Percentiles rank a stretch among this genome's conserved stretches.
Evolutionary conservation across 768 basidiomycete genomes (phyloP).

Genomic region (Leccinellum luteum): DNA sequence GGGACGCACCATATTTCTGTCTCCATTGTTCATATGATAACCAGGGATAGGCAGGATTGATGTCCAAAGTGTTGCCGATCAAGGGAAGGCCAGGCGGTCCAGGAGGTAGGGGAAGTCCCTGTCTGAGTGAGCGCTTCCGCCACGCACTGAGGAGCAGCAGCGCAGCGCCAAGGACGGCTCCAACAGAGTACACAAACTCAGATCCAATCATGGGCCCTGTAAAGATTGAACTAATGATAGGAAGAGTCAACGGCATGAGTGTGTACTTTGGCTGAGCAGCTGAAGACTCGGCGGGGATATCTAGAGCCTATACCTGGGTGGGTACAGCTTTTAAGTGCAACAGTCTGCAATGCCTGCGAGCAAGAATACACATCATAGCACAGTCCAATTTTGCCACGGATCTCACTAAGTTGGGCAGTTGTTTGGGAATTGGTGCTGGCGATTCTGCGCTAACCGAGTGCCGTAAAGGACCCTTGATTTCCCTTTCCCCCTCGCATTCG

Average conservation of each 20-base stretch:
- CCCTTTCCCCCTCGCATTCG: too few species aligned
- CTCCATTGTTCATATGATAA: conserved; percentile 34
- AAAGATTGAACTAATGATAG: background rate
- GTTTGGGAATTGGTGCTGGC: too few species aligned
- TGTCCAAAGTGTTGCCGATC: conserved; percentile 21
- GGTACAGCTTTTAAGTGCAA: too few species aligned
- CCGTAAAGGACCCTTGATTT: too few species aligned
- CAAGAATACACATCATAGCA: too few species aligned
- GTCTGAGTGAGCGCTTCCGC: conserved; percentile 12
- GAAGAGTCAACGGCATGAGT: background rate
- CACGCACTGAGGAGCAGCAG: conserved; percentile 10
- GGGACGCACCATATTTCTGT: conserved; percentile 27
- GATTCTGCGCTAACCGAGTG: too few species aligned
- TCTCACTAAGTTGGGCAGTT: too few species aligned
- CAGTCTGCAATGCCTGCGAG: too few species aligned
- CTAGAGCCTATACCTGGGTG: too few species aligned
- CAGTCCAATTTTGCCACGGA: too few species aligned
- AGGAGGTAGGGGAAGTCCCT: conserved; percentile 39
- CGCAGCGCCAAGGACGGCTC: conserved; percentile 2
- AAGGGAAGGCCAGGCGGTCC: conserved; percentile 49
- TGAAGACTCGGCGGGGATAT: background rate
- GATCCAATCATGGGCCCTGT: background rate
- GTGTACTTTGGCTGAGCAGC: background rate
- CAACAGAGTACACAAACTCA: background rate
- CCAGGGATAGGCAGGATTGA: conserved; percentile 29